Evolutionary conservation across 495 filamentous ascomycete genomes (phyloP), one percentile per base, ranked within the genome.

Genomic region (Xylaria palmicola): DNA sequence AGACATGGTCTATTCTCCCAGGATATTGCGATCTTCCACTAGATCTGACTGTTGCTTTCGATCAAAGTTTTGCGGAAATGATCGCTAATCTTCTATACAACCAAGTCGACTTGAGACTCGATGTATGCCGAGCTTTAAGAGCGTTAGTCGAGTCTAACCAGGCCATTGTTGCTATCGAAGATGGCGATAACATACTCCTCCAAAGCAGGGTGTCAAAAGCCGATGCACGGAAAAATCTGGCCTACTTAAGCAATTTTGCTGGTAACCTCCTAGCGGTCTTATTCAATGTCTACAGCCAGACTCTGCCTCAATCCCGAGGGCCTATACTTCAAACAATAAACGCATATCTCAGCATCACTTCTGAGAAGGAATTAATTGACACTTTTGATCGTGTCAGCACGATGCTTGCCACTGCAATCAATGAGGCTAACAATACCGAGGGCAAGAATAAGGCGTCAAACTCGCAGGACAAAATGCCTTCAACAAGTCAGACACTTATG

Each of bases 221-320:
- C 32, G 79, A 84, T 34, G 94, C 94, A 0, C 73, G 83, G 69
- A 84, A 86, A 72, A 96, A 96, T 68, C 74, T 98, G 39, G 78
- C 83, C 22, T 88, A 96, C 72, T 80, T 98, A 9, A 85, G 89
- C 4, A 69, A 72, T 4, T 92, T 95, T 72, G 83, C 93, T 7
- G 86, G 89, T 50, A 97, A 98, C 62, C 71, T 98, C 65, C 82
- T 98, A 27, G 92, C 94, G 2, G 94, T 98, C 2, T 80, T 98
- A 40, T 98, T 98, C 81, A 98, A 98, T 69, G 93, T 98, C 26
- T 98, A 98, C 77, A 95, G 89, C 68, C 87, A 95, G 69, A 98
- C 95, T 1, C 79, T 98, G 20, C 94, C 95, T 1, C 92, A 97
- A 70, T 91, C 91, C 70, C 82, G 94, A 62, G 91, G 92, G 1